phyloP scores from a whole-genome alignment of 306 rosid species.

The Lupinus albus region DNA sequence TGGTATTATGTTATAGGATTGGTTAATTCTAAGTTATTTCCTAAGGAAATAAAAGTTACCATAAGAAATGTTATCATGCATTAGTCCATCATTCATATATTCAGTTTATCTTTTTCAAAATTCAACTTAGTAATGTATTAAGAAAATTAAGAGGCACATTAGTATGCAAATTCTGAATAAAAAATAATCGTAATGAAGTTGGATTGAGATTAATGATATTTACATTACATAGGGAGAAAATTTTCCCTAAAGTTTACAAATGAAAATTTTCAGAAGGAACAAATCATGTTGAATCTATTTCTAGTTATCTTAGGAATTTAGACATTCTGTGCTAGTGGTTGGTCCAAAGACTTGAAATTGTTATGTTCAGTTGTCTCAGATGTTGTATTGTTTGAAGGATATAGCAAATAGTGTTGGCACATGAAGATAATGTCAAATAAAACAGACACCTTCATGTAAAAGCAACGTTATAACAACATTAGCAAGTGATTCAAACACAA shows the following conservation, averaged over 20 bases:
- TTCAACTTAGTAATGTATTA: no score
- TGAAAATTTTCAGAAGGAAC: background rate
- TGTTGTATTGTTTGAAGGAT: constrained; percentile 11
- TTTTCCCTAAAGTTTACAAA: background rate
- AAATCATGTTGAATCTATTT: constrained; percentile 1
- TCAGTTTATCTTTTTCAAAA: no score
- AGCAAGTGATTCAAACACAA: background rate
- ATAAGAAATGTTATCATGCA: no score
- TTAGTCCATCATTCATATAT: no score
- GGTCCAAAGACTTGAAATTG: constrained; percentile 25
- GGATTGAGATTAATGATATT: background rate
- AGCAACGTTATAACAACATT: background rate
- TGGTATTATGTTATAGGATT: no score
- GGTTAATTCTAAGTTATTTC: no score
- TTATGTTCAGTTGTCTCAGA: constrained; percentile 4
- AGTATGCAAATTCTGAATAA: no score
- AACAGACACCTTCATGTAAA: constrained; percentile 57
- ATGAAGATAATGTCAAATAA: constrained; percentile 56
- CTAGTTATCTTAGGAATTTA: background rate
- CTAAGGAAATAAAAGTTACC: no score
- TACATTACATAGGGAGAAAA: constrained; percentile 20
- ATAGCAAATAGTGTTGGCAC: constrained; percentile 38
- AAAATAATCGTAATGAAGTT: no score
- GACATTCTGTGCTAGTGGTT: constrained; percentile 26
- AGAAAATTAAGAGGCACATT: no score